Evolutionary conservation across 2,329 filamentous ascomycete genomes (phyloP).

Genomic region (Fusarium virguliforme): DNA sequence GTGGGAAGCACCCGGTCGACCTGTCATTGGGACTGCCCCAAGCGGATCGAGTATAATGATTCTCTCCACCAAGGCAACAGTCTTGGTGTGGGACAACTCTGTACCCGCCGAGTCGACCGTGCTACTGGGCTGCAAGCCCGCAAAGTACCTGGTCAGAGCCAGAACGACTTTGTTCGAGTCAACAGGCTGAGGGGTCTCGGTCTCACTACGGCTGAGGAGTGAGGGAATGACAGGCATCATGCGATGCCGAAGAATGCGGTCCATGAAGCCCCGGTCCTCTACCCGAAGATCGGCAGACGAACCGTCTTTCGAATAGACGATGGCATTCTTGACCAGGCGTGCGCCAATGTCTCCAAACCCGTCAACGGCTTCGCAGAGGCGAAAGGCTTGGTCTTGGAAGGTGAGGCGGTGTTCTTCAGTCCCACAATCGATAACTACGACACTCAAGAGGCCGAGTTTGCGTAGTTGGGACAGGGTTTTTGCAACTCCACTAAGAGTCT

Average conservation of each 20-base stretch:
- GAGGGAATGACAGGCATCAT: constrained; percentile 60
- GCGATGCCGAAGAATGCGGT: constrained; percentile 53
- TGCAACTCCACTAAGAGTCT: constrained; percentile 81
- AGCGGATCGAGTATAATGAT: constrained; percentile 90
- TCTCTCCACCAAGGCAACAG: constrained; percentile 80
- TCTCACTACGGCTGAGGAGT: constrained; percentile 61
- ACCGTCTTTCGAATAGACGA: constrained; percentile 38
- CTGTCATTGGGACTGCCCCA: constrained; percentile 83
- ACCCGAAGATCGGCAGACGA: constrained; percentile 50
- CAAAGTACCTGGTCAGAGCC: constrained; percentile 83
- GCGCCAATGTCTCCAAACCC: constrained; percentile 77
- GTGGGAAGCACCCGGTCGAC: constrained; percentile 57
- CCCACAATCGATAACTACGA: constrained; percentile 85
- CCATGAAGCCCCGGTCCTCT: constrained; percentile 54
- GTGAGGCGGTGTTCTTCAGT: constrained; percentile 59
- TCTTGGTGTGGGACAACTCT: constrained; percentile 60
- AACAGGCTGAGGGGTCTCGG: constrained; percentile 58
- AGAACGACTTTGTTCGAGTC: constrained; percentile 77
- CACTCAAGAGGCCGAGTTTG: constrained; percentile 84
- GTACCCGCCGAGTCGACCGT: constrained; percentile 31
- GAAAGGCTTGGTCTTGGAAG: constrained; percentile 76
- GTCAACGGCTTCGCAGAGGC: constrained; percentile 83
- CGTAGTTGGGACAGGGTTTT: constrained; percentile 88
- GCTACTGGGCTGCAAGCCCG: constrained; percentile 71
- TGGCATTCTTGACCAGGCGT: constrained; percentile 72